Percentiles rank a stretch among this genome's conserved stretches.
Evolutionary conservation across 108 stramenopile genomes (phyloP).

Genomic region (Stephanodiscus triporus): DNA sequence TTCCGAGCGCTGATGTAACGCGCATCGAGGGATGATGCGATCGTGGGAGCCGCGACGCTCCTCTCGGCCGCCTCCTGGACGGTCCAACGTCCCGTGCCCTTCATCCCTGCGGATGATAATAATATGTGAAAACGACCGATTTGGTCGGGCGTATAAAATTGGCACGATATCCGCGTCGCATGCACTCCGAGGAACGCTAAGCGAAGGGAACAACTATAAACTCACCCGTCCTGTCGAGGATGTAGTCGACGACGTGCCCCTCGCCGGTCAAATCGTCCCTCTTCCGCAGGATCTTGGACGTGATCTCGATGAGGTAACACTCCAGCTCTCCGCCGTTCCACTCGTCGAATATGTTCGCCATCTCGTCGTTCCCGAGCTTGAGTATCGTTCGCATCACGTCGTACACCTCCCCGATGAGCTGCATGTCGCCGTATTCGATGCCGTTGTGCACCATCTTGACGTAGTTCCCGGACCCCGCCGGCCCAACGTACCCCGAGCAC

Average conservation of each 20-base stretch:
- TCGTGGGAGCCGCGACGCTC: slow-evolving; percentile 94
- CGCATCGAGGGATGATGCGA: slow-evolving; percentile 94
- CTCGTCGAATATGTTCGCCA: slow-evolving; percentile 85
- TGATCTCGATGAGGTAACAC: slow-evolving; percentile 98
- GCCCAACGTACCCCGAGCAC: slow-evolving; percentile 96
- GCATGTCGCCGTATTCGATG: slow-evolving; percentile 99
- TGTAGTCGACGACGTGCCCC: slow-evolving; percentile 87
- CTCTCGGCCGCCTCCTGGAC: slow-evolving; percentile 98
- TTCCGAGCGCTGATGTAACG: slow-evolving; percentile 93
- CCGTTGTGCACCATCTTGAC: slow-evolving; percentile 99
- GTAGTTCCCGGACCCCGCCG: slow-evolving; percentile 93
- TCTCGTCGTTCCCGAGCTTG: slow-evolving; percentile 92
- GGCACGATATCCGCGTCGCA: no score
- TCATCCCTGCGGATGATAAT: slow-evolving; percentile 75
- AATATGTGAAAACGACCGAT: no score
- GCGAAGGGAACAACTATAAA: no score
- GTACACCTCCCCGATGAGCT: slow-evolving; percentile 97
- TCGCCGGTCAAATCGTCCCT: slow-evolving; percentile 79
- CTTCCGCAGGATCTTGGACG: slow-evolving; percentile 87
- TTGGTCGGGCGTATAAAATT: no score
- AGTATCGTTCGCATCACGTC: slow-evolving; percentile 86
- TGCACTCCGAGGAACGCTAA: no score
- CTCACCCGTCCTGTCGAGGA: slow-evolving; percentile 91
- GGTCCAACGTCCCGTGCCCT: slow-evolving; percentile 99
- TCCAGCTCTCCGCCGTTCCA: slow-evolving; percentile 94